These are phyloP conservation scores for Suillus subalutaceus DNA, from an alignment of 768 basidiomycete genomes.

Conservation along the genomic window DNA sequence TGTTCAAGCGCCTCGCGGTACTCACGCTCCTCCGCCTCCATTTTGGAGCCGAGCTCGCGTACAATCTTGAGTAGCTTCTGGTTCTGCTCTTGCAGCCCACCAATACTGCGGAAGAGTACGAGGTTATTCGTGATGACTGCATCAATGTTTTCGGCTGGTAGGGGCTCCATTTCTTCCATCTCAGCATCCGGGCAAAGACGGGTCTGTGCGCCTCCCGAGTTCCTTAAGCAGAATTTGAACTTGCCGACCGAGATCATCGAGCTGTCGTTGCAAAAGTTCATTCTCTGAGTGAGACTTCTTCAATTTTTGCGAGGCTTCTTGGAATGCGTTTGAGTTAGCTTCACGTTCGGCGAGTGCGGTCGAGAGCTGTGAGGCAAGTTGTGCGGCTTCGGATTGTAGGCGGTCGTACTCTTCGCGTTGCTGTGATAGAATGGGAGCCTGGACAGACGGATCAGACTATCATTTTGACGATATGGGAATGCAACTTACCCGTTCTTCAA, in stretches of 20 bases:
- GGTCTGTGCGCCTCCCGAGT: slow-evolving; percentile 80
- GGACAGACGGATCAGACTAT: slow-evolving; percentile 10
- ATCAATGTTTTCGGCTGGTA: slow-evolving; percentile 62
- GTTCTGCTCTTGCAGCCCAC: slow-evolving; percentile 87
- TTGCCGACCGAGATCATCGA: slow-evolving; percentile 83
- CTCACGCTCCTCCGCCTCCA: slow-evolving; percentile 85
- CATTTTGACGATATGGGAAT: neutral
- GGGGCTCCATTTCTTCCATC: slow-evolving; percentile 45
- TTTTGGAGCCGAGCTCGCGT: slow-evolving; percentile 77
- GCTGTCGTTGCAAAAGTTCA: slow-evolving; percentile 70
- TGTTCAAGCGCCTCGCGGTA: slow-evolving; percentile 68
- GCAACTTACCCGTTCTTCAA: slow-evolving; percentile 78
- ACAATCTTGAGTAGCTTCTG: slow-evolving; percentile 84
- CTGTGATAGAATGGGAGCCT: slow-evolving; percentile 91
- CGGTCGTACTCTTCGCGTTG: slow-evolving; percentile 91
- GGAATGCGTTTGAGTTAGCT: slow-evolving; percentile 51
- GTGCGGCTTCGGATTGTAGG: slow-evolving; percentile 74
- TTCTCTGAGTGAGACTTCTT: slow-evolving; percentile 61
- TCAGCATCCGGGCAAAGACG: slow-evolving; percentile 77
- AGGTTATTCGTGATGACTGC: slow-evolving; percentile 87
- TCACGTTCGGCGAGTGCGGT: slow-evolving; percentile 80
- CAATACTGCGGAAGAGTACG: slow-evolving; percentile 82
- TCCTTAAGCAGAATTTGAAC: slow-evolving; percentile 79
- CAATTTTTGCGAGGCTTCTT: slow-evolving; percentile 67
- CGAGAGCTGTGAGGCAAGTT: slow-evolving; percentile 80